Conservation (phyloP, 495 filamentous ascomycete species). For the Trichocladium antarcticum region DNA sequence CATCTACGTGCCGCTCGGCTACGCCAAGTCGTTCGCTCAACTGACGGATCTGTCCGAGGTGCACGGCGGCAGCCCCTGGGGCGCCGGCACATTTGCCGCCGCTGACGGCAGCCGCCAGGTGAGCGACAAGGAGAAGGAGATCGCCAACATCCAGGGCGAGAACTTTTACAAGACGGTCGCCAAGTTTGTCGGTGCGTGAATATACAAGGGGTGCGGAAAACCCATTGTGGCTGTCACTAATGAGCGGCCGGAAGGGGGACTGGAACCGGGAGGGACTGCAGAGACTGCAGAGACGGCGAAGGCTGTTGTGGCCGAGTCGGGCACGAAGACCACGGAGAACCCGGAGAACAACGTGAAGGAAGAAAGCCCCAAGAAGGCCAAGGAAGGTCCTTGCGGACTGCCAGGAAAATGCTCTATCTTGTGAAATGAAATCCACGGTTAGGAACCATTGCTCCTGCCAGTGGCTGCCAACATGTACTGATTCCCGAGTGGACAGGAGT, state of each 20-base stretch:
- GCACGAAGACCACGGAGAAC: not conserved
- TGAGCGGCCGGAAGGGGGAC: slow-evolving; percentile 10
- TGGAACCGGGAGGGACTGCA: not conserved
- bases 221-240: slow-evolving; percentile 14
- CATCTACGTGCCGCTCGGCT: slow-evolving; percentile 89
- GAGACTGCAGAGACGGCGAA: not conserved
- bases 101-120: slow-evolving; percentile 76
- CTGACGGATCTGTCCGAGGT: slow-evolving; percentile 62
- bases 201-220: slow-evolving; percentile 48
- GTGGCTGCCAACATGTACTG: no score
- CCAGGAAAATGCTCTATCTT: slow-evolving; percentile 14
- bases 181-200: slow-evolving; percentile 70
- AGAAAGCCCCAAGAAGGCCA: slow-evolving; percentile 7
- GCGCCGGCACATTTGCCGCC: slow-evolving; percentile 83
- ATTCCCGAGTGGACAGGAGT: no score
- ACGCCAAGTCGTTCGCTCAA: slow-evolving; percentile 62
- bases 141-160: slow-evolving; percentile 76
- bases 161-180: slow-evolving; percentile 70
- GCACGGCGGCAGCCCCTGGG: slow-evolving; percentile 83
- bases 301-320: not conserved
- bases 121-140: slow-evolving; percentile 54
- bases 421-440: not conserved
- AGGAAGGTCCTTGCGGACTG: slow-evolving; percentile 13
- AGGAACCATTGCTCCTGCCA: no score
- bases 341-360: slow-evolving; percentile 5